Conservation (phyloP, 805 yeast genomes). For the Nematodospora valgi region DNA sequence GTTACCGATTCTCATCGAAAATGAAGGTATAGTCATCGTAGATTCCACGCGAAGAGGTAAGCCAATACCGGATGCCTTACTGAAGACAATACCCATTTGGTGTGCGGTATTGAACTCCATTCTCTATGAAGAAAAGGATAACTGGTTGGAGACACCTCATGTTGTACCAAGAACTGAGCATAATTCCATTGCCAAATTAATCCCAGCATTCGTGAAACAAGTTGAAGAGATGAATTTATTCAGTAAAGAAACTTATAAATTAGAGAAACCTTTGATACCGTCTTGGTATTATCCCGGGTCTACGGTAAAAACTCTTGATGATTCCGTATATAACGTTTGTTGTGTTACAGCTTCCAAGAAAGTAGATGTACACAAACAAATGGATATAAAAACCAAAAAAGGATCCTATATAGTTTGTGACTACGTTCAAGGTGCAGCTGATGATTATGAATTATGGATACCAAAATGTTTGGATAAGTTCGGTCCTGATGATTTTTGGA, state of each 20-base stretch:
- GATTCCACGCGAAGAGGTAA: constrained; percentile 89
- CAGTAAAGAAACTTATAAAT: not conserved
- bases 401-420: constrained; percentile 16
- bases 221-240: constrained; percentile 41
- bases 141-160: constrained; percentile 13
- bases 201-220: constrained; percentile 48
- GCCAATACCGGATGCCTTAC: constrained; percentile 78
- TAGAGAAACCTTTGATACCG: constrained; percentile 54
- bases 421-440: constrained; percentile 93
- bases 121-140: constrained; percentile 32
- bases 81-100: constrained; percentile 91
- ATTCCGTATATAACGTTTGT: constrained; percentile 20
- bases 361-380: constrained; percentile 4
- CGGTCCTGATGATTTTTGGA: constrained; percentile 53
- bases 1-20: constrained; percentile 41
- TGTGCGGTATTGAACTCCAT: constrained; percentile 70
- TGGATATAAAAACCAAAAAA: constrained; percentile 6
- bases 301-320: constrained; percentile 1
- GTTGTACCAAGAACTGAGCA: constrained; percentile 56
- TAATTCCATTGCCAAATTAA: constrained; percentile 41
- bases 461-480: constrained; percentile 23
- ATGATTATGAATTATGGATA: constrained; percentile 86
- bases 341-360: constrained; percentile 61
- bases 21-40: constrained; percentile 56
- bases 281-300: constrained; percentile 64